These are phyloP conservation scores for Exophiala lecanii-corni DNA, from an alignment of 2,329 filamentous ascomycete genomes.

Conservation along the genomic window DNA sequence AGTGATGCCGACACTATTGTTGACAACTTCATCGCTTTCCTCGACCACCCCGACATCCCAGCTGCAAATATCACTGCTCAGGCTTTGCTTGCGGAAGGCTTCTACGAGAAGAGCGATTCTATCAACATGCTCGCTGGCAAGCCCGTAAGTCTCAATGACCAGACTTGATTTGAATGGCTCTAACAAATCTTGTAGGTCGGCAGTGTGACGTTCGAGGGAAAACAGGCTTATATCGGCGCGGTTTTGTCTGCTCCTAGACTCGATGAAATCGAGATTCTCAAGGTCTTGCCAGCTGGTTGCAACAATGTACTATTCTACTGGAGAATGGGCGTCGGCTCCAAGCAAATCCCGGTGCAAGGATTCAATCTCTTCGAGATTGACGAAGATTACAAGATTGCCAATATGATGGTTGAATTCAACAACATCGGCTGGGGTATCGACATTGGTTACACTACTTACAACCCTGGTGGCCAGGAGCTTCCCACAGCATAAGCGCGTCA, in stretches of 20 bases:
- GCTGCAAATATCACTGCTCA: conserved; percentile 6
- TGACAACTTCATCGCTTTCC: conserved; percentile 9
- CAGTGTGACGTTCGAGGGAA: conserved; percentile 9
- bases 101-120: conserved; percentile 9
- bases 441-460: conserved; percentile 2
- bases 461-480: conserved; percentile 2
- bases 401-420: conserved; percentile 11
- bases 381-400: conserved; percentile 4
- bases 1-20: conserved; percentile 9
- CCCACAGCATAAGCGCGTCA: neutral
- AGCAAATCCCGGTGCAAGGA: conserved; percentile 4
- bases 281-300: conserved; percentile 7
- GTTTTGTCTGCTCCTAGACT: conserved; percentile 6
- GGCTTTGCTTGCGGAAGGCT: conserved; percentile 10
- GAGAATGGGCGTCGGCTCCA: conserved; percentile 5
- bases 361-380: conserved; percentile 6
- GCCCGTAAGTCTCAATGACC: conserved; percentile 12
- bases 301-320: conserved; percentile 9
- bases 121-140: conserved; percentile 17
- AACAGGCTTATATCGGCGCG: conserved; percentile 7
- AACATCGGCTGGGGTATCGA: conserved; percentile 9
- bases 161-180: too few species aligned
- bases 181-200: conserved; percentile 8
- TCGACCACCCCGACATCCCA: conserved; percentile 9
- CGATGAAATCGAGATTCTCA: conserved; percentile 2